Conservation (phyloP, 331 rosid species). For the Erythrophleum ivorense region DNA sequence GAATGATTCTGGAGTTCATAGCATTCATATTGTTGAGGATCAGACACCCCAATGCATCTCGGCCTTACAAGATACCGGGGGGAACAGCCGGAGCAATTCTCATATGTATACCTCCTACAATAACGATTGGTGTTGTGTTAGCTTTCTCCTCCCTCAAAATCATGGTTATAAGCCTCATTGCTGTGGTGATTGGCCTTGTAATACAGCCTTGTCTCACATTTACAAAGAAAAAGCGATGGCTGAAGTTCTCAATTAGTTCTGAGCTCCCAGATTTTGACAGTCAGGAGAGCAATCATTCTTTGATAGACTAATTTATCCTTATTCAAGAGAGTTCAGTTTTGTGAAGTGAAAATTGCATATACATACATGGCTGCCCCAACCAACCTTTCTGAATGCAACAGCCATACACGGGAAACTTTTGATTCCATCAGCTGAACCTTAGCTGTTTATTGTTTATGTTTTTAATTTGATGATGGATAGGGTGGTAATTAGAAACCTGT, state of each 20-base stretch:
- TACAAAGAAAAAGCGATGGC: slow-evolving; percentile 71
- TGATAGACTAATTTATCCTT: slow-evolving; percentile 35
- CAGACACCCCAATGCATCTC: slow-evolving; percentile 65
- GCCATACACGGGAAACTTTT: slow-evolving; percentile 23
- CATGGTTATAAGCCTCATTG: slow-evolving; percentile 60
- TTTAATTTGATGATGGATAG: slow-evolving; percentile 40
- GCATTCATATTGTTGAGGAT: slow-evolving; percentile 74
- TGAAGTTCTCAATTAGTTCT: slow-evolving; percentile 72
- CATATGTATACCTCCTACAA: slow-evolving; percentile 79
- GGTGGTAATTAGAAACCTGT: slow-evolving; percentile 23
- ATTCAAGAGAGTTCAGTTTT: slow-evolving; percentile 14
- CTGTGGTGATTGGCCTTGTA: slow-evolving; percentile 68
- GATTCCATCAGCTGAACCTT: slow-evolving; percentile 21
- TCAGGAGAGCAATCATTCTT: slow-evolving; percentile 35
- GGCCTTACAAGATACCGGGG: slow-evolving; percentile 78
- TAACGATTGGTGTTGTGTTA: slow-evolving; percentile 69
- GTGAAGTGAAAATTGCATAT: neutral
- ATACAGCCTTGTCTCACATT: slow-evolving; percentile 68
- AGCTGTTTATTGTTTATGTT: slow-evolving; percentile 28
- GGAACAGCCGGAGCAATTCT: slow-evolving; percentile 73
- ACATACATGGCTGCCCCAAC: too few relatives aligned
- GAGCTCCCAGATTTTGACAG: slow-evolving; percentile 66
- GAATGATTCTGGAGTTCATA: slow-evolving; percentile 90
- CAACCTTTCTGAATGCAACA: slow-evolving; percentile 11
- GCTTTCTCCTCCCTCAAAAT: slow-evolving; percentile 67